Percentiles rank a stretch among this genome's conserved stretches.
phyloP scores from a whole-genome alignment of 1,284 basidiomycete genomes.

The Fomes fomentarius region DNA sequence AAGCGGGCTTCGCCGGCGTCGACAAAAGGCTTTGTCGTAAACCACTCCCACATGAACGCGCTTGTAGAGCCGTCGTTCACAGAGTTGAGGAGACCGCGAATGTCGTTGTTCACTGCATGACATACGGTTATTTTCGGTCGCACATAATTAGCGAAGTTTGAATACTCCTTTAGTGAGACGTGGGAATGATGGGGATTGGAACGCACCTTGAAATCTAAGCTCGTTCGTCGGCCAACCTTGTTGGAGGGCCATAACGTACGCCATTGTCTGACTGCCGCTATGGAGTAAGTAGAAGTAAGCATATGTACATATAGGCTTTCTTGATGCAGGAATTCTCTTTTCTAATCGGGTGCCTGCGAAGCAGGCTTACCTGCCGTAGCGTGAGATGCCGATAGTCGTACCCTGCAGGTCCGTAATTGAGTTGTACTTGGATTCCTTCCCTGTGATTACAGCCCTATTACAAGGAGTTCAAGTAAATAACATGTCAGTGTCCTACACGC shows the following conservation, averaged over 20 bases:
- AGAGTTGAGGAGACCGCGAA: slow-evolving; percentile 86
- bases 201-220: slow-evolving; percentile 77
- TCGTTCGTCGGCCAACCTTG: slow-evolving; percentile 78
- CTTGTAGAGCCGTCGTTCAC: slow-evolving; percentile 87
- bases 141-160: too few relatives aligned
- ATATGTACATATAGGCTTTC: not conserved
- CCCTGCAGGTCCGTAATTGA: slow-evolving; percentile 78
- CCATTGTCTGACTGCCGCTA: slow-evolving; percentile 93
- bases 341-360: too few relatives aligned
- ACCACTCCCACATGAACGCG: slow-evolving; percentile 97
- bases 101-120: slow-evolving; percentile 81
- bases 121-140: too few relatives aligned
- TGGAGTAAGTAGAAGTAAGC: not conserved
- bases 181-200: not conserved
- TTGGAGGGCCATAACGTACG: slow-evolving; percentile 89
- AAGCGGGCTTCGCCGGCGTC: slow-evolving; percentile 86
- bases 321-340: not conserved
- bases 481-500: not conserved
- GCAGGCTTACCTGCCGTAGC: slow-evolving; percentile 79
- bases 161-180: not conserved
- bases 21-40: slow-evolving; percentile 93
- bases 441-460: slow-evolving; percentile 89
- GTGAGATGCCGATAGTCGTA: slow-evolving; percentile 88
- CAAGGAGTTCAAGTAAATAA: not conserved
- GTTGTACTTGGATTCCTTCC: slow-evolving; percentile 75